phyloP scores from a whole-genome alignment of 768 basidiomycete species.

The Psilocybe tampanensis region DNA sequence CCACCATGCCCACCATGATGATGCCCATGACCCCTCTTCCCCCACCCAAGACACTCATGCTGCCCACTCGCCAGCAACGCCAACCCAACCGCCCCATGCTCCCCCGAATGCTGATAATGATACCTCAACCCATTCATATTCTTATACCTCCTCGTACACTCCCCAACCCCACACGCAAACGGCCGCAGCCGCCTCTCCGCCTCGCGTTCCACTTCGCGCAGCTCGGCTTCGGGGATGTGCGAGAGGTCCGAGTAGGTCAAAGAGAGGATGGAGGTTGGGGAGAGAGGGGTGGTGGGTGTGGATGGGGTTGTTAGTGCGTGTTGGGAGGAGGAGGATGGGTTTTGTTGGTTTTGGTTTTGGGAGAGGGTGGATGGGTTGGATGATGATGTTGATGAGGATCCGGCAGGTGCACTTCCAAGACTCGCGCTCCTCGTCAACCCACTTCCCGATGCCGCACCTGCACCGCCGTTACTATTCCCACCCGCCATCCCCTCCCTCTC shows the following conservation, averaged over 20 bases:
- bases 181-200: conserved; percentile 83
- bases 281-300: conserved; percentile 23
- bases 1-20: neutral
- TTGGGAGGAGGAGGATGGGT: too few relatives aligned
- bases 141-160: conserved; percentile 89
- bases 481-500: conserved; percentile 34
- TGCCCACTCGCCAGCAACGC: conserved; percentile 78
- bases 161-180: conserved; percentile 88
- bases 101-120: conserved; percentile 96
- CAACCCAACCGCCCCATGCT: conserved; percentile 90
- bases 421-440: conserved; percentile 24
- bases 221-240: conserved; percentile 60
- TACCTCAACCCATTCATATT: conserved; percentile 98
- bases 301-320: conserved; percentile 6
- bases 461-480: conserved; percentile 12
- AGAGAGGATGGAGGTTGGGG: conserved; percentile 25
- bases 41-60: conserved; percentile 44
- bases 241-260: conserved; percentile 41
- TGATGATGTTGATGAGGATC: conserved; percentile 4
- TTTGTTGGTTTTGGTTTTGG: conserved; percentile 4
- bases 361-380: neutral
- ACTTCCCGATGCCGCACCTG: conserved; percentile 42
- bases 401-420: conserved; percentile 17
- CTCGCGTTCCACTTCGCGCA: conserved; percentile 78
- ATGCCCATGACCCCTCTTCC: conserved; percentile 19